Conservation (phyloP, 768 basidiomycete genomes). For the Cystobasidium tubakii region DNA sequence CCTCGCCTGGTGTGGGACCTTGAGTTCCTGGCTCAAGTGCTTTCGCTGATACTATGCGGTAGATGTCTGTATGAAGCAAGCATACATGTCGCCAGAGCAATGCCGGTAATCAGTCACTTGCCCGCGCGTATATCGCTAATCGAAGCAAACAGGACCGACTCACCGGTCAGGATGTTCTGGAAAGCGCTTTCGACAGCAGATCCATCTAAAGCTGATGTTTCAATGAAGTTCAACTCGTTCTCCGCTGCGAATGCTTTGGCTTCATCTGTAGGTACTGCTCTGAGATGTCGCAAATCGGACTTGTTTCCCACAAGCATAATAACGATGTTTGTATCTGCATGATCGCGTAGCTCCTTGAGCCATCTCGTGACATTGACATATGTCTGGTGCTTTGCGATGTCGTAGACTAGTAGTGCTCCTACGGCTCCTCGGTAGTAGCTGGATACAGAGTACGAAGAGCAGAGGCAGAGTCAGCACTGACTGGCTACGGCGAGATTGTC, state of each 20-base stretch:
- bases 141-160: conserved; percentile 43
- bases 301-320: conserved; percentile 93
- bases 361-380: conserved; percentile 90
- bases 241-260: conserved; percentile 82
- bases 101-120: neutral
- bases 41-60: conserved; percentile 93
- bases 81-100: neutral
- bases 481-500: neutral
- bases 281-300: conserved; percentile 95
- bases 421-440: conserved; percentile 98
- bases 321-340: conserved; percentile 57
- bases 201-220: conserved; percentile 99
- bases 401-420: conserved; percentile 84
- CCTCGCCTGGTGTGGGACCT: neutral
- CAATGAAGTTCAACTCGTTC: conserved; percentile 59
- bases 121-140: neutral
- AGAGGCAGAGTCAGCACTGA: neutral
- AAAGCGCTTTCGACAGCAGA: conserved; percentile 97
- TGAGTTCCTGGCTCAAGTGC: conserved; percentile 59
- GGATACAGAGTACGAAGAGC: conserved; percentile 21
- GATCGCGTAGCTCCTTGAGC: conserved; percentile 94
- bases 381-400: conserved; percentile 82
- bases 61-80: conserved; percentile 64
- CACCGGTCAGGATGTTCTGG: conserved; percentile 90
- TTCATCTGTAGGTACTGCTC: conserved; percentile 95